Evolutionary conservation across 805 yeast genomes (phyloP).

Genomic region (Yarrowia yakushimensis): DNA sequence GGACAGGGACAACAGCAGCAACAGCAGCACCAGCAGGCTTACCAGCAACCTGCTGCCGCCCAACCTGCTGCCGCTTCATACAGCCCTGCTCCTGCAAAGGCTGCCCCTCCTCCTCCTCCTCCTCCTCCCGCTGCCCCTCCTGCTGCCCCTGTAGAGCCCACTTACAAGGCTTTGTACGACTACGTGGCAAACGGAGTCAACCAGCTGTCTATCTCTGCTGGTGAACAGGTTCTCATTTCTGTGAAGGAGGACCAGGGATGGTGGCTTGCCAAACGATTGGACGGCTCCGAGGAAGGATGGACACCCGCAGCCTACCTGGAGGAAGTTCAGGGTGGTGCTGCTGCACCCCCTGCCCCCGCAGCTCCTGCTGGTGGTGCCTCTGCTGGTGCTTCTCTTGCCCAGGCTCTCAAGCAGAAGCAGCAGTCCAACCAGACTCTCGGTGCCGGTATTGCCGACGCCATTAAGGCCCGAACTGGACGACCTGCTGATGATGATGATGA

Average conservation of each 20-base stretch:
- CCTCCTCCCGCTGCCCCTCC: conserved; percentile 61
- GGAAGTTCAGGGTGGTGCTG: conserved; percentile 29
- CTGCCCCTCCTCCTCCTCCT: conserved; percentile 31
- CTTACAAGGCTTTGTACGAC: conserved; percentile 81
- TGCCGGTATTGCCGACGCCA: conserved; percentile 85
- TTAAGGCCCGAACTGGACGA: conserved; percentile 68
- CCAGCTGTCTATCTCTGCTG: conserved; percentile 72
- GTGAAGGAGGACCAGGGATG: conserved; percentile 83
- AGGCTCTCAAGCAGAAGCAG: conserved; percentile 61
- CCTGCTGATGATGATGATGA: conserved; percentile 59
- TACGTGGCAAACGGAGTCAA: conserved; percentile 86
- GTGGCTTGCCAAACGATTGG: conserved; percentile 81
- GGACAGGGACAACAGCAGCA: neutral
- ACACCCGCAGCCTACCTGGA: conserved; percentile 90
- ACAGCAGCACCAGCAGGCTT: conserved; percentile 24
- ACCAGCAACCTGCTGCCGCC: conserved; percentile 27
- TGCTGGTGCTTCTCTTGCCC: conserved; percentile 59
- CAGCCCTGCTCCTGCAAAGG: conserved; percentile 32
- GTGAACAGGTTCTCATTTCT: conserved; percentile 67
- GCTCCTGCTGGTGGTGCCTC: conserved; percentile 33
- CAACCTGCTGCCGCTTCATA: conserved; percentile 32
- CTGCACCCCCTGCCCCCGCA: conserved; percentile 34
- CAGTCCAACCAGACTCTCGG: conserved; percentile 61
- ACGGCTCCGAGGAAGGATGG: conserved; percentile 88
- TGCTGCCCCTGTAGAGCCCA: conserved; percentile 59